These are phyloP conservation scores for Mycena galericulata DNA, from an alignment of 768 basidiomycete genomes.

Conservation along the genomic window DNA sequence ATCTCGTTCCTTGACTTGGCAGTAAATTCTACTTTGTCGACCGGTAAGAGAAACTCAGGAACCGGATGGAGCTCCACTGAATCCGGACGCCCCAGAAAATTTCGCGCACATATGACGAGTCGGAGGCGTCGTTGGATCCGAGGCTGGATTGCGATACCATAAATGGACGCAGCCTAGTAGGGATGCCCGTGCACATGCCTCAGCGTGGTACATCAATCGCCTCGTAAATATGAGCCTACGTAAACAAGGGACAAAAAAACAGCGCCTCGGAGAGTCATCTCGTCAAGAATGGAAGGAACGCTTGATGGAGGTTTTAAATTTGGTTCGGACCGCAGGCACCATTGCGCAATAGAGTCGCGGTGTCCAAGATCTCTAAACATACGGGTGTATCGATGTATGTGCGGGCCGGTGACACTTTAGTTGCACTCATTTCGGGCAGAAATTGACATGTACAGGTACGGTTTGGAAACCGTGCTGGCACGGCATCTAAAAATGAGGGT, in stretches of 20 bases:
- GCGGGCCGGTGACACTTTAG: slow-evolving; percentile 21
- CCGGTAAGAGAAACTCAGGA: too few species aligned
- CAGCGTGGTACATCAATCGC: not conserved
- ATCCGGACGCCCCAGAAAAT: too few species aligned
- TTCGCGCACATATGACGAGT: too few species aligned
- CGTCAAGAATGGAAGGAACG: slow-evolving; percentile 5
- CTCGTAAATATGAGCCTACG: slow-evolving; percentile 1
- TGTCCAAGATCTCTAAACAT: slow-evolving; percentile 19
- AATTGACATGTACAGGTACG: not conserved
- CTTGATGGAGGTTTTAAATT: slow-evolving; percentile 19
- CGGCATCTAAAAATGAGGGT: slow-evolving; percentile 26
- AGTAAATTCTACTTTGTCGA: too few species aligned
- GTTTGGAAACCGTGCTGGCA: not conserved
- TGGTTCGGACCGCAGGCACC: not conserved
- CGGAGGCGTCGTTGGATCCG: too few species aligned
- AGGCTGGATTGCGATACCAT: too few species aligned
- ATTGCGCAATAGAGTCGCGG: too few species aligned
- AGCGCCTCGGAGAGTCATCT: slow-evolving; percentile 21
- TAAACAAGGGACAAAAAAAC: slow-evolving; percentile 15
- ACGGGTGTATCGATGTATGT: slow-evolving; percentile 20
- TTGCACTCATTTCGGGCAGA: slow-evolving; percentile 5
- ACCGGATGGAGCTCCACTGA: too few species aligned
- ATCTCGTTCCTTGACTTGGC: too few species aligned
- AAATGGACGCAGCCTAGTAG: too few species aligned
- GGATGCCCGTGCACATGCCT: not conserved